Evolutionary conservation across 148 eudicot species (phyloP), one percentile per base, ranked within the genome.

Genomic region (Vaccinium darrowii): DNA sequence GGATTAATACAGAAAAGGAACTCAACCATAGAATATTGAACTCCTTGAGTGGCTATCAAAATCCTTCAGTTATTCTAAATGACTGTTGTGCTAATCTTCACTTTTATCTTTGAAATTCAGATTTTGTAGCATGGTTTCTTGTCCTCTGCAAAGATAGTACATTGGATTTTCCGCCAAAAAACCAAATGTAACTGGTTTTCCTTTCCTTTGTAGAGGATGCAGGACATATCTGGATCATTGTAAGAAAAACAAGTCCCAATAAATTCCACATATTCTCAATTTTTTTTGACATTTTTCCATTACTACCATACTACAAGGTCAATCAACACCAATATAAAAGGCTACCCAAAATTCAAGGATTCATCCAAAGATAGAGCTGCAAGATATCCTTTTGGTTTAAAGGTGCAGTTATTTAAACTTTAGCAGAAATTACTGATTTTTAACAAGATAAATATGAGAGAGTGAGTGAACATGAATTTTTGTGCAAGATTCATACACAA

Each of bases 401-500:
- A 10, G 83, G 53, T 62, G 30, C 72, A 81, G 21, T 60, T 23
- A 60, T 62, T 63, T 7, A 5, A 36, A 58, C 11, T 58, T 63
- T n/a, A 4, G 36, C 52, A 62, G 9, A 62, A 16, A 62, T 23
- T 39, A 5, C 62, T 13, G 1, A 5, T 27, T 67, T 65, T 27
- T 69, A 4, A 27, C 18, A 4, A 69, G 18, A 27, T 13, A 69
- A 65, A 27, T 13, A 69, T 27, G 74, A 69, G 39, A 69, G 30
- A 23, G 23, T 15, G 21, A 39, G 3, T 3, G 15, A 14, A 21
- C 19, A 25, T 7, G 60, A 11, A 21, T 39, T 79, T 57, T 53
- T 57, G 80, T 51, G 72, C 80, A 86, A 80, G 58, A 57, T 79
- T n/a, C 65, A 52, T 84, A 58, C 87, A 89, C 73, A 71, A 84